Conservation (phyloP, 768 basidiomycete genomes). For the Imleria badia region DNA sequence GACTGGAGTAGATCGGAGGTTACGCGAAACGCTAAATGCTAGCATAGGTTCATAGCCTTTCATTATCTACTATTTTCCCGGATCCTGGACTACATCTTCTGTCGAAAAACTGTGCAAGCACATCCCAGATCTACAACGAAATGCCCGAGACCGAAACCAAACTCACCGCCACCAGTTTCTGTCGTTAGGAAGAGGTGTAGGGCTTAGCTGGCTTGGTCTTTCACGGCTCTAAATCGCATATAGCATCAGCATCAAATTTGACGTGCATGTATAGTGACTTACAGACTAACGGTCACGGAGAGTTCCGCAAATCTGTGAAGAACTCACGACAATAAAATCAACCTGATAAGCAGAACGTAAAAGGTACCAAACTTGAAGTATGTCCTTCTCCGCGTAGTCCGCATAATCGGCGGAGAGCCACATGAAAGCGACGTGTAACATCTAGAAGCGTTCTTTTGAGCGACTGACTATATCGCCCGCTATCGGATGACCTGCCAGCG, state of each 20-base stretch:
- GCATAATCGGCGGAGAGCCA: neutral
- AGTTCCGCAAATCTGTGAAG: neutral
- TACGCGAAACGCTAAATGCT: neutral
- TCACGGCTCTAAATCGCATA: neutral
- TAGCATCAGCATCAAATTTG: neutral
- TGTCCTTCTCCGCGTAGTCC: neutral
- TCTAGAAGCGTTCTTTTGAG: neutral
- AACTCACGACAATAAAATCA: neutral
- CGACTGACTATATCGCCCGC: neutral
- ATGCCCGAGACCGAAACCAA: neutral
- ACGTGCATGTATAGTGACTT: neutral
- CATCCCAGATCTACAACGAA: neutral
- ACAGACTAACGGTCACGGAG: neutral
- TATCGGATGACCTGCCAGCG: neutral
- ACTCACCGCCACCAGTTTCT: neutral
- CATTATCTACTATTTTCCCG: neutral
- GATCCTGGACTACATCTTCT: neutral
- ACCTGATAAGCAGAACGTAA: conserved; percentile 3
- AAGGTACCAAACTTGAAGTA: neutral
- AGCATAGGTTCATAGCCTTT: neutral
- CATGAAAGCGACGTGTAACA: neutral
- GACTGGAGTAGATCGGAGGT: neutral
- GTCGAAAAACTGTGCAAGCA: neutral
- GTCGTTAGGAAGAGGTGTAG: neutral
- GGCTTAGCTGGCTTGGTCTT: neutral